Percentiles rank a stretch among this genome's conserved stretches.
These are phyloP conservation scores for Gamarada debralockiae DNA, from an alignment of 495 filamentous ascomycete species.

Conservation along the genomic window DNA sequence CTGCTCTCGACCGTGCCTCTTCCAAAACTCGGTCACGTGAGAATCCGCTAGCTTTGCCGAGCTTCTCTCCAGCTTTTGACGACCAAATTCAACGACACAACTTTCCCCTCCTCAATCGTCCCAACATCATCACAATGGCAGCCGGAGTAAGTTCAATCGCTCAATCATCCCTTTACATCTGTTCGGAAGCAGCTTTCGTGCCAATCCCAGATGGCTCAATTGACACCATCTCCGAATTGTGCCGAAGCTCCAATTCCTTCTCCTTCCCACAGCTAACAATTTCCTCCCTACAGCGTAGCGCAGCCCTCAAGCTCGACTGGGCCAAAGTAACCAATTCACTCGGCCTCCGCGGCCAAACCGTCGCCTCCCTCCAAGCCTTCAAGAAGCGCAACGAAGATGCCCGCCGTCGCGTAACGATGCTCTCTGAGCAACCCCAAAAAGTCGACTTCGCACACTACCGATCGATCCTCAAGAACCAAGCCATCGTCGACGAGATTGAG, in stretches of 20 bases:
- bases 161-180: constrained; percentile 18
- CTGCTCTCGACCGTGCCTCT: no score
- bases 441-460: constrained; percentile 96
- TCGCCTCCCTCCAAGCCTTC: constrained; percentile 84
- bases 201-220: background rate
- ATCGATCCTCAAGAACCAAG: constrained; percentile 84
- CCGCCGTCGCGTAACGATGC: constrained; percentile 80
- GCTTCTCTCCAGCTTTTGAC: constrained; percentile 10
- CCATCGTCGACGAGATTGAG: constrained; percentile 94
- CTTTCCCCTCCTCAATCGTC: constrained; percentile 40
- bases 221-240: background rate
- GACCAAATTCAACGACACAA: constrained; percentile 26
- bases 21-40: constrained; percentile 20
- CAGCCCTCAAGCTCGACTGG: constrained; percentile 99
- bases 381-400: constrained; percentile 99
- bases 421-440: constrained; percentile 72
- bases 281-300: constrained; percentile 69
- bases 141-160: constrained; percentile 66
- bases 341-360: constrained; percentile 93
- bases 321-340: constrained; percentile 83
- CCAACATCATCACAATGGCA: constrained; percentile 69
- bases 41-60: constrained; percentile 13
- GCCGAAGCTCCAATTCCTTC: background rate
- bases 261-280: constrained; percentile 17
- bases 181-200: background rate